Percentiles rank a stretch among this genome's conserved stretches.
These are phyloP conservation scores for Acaromyces ingoldii DNA, from an alignment of 1,284 basidiomycete genomes.

Conservation along the genomic window DNA sequence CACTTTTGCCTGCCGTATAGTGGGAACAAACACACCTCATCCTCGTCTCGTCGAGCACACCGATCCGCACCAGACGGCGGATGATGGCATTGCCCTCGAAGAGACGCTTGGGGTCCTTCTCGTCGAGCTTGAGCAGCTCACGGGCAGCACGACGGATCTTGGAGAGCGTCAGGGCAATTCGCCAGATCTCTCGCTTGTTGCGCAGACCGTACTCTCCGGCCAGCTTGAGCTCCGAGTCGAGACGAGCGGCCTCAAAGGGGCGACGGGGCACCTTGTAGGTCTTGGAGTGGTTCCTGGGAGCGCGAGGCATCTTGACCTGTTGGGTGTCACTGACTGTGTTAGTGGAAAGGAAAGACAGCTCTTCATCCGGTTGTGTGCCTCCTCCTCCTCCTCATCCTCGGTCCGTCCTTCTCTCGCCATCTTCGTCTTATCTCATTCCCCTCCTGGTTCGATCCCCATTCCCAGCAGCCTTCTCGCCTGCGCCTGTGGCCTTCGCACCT, in stretches of 20 bases:
- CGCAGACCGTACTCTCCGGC: slow-evolving; percentile 99
- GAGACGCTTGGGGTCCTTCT: slow-evolving; percentile 98
- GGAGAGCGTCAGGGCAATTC: slow-evolving; percentile 88
- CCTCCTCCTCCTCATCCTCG: too few relatives aligned
- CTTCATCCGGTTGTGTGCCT: too few relatives aligned
- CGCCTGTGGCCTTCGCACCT: too few relatives aligned
- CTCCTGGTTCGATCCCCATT: too few relatives aligned
- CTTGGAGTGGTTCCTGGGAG: slow-evolving; percentile 50
- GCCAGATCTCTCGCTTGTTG: slow-evolving; percentile 99
- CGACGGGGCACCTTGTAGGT: slow-evolving; percentile 76
- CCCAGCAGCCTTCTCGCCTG: too few relatives aligned
- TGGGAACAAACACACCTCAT: slow-evolving; percentile 59
- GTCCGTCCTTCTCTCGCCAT: too few relatives aligned
- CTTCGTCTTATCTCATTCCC: too few relatives aligned
- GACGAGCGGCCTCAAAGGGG: slow-evolving; percentile 93
- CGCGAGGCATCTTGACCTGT: slow-evolving; percentile 31
- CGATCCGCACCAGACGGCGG: slow-evolving; percentile 96
- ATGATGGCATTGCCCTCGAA: slow-evolving; percentile 99
- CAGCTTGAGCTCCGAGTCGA: slow-evolving; percentile 99
- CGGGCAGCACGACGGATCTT: slow-evolving; percentile 99
- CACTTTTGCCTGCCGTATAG: background rate
- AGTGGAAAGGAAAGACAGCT: too few relatives aligned
- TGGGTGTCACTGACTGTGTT: too few relatives aligned
- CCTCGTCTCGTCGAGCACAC: slow-evolving; percentile 97
- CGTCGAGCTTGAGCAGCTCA: slow-evolving; percentile 99